Percentiles rank a stretch among this genome's conserved stretches.
Evolutionary conservation across 1,284 basidiomycete genomes (phyloP).

Genomic region (Bjerkandera adusta): DNA sequence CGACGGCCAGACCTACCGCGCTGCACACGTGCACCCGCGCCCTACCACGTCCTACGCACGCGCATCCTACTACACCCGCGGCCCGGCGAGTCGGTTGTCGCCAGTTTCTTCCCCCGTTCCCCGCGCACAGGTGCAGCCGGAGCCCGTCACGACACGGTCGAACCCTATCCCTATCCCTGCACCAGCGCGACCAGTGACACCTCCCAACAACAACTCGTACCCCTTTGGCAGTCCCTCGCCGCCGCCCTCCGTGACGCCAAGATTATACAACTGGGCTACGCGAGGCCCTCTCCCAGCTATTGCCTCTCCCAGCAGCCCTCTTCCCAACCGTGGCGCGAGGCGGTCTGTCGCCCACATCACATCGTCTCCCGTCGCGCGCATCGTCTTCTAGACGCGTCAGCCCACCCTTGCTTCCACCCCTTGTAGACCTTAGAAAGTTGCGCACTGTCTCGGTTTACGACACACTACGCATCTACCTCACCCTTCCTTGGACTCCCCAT

Average conservation of each 20-base stretch:
- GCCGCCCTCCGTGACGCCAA: constrained; percentile 26
- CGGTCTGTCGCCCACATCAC: constrained; percentile 29
- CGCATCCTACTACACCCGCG: constrained; percentile 1
- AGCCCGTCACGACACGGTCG: constrained; percentile 8
- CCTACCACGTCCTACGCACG: constrained; percentile 9
- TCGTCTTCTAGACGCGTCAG: constrained; percentile 1
- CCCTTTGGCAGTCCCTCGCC: constrained; percentile 21
- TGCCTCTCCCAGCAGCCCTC: constrained; percentile 20
- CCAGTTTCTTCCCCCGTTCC: constrained; percentile 3
- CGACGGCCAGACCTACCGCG: constrained; percentile 14
- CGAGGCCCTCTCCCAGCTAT: constrained; percentile 11
- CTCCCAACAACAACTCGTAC: constrained; percentile 15
- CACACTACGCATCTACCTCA: background rate
- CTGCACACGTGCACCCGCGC: background rate
- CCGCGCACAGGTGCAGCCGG: constrained; percentile 13
- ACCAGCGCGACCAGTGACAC: constrained; percentile 18
- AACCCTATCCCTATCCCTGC: constrained; percentile 11
- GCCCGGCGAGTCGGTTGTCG: constrained; percentile 6
- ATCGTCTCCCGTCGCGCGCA: constrained; percentile 17
- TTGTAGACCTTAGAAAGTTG: constrained; percentile 1
- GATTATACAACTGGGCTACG: constrained; percentile 24
- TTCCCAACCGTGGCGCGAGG: constrained; percentile 29
- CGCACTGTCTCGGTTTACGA: background rate
- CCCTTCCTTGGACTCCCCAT: background rate
- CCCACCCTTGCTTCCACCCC: background rate